These are phyloP conservation scores for Acanthamoeba sp. DNA, from an alignment of 208 protist genomes.

Conservation along the genomic window DNA sequence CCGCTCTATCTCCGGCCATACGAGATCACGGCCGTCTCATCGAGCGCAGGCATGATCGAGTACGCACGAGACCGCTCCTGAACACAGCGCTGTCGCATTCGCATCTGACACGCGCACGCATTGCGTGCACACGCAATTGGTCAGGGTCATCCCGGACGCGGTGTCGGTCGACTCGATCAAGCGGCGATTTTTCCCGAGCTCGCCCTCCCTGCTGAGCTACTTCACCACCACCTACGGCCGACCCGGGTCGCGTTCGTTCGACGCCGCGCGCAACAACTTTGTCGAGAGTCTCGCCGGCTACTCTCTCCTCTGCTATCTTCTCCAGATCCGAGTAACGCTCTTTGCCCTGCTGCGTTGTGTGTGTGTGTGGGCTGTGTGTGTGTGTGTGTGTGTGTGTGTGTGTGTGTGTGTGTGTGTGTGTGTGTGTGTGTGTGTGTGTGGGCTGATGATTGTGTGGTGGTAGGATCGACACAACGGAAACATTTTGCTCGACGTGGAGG, in stretches of 20 bases:
- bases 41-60: slow-evolving; percentile 63
- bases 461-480: slow-evolving; percentile 81
- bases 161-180: slow-evolving; percentile 75
- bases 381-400: too few species aligned
- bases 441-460: neutral
- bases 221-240: slow-evolving; percentile 71
- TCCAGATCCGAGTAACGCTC: slow-evolving; percentile 56
- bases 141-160: slow-evolving; percentile 65
- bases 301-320: slow-evolving; percentile 69
- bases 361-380: too few species aligned
- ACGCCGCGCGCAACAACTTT: slow-evolving; percentile 73
- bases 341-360: neutral
- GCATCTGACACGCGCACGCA: neutral
- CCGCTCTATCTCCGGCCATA: slow-evolving; percentile 68
- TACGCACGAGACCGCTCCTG: neutral
- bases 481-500: slow-evolving; percentile 79
- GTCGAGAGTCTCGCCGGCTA: slow-evolving; percentile 76
- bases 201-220: slow-evolving; percentile 40
- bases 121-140: neutral
- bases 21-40: slow-evolving; percentile 48
- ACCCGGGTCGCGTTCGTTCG: neutral
- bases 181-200: slow-evolving; percentile 69
- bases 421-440: too few species aligned
- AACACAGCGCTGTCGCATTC: too few species aligned
- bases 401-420: too few species aligned